Conservation (phyloP, 768 basidiomycete genomes). For the Podaxis sp. region DNA sequence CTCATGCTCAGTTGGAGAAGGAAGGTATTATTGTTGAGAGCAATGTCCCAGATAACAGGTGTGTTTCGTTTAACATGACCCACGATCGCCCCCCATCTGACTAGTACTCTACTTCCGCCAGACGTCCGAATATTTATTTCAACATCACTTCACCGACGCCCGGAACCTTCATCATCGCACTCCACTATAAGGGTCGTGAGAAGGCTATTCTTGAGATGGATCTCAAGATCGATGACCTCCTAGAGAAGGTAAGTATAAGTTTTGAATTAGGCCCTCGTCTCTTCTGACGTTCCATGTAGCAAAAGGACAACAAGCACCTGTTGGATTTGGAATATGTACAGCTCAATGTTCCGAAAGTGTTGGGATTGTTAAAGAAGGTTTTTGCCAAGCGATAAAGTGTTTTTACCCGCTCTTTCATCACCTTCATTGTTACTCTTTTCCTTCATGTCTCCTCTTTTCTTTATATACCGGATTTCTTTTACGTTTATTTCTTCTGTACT, state of each 20-base stretch:
- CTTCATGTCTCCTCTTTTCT: conserved; percentile 14
- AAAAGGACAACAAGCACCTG: conserved; percentile 98
- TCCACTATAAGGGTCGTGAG: conserved; percentile 98
- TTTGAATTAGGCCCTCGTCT: conserved; percentile 3
- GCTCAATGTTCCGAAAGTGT: conserved; percentile 92
- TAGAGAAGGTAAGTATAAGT: conserved; percentile 78
- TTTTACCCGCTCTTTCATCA: conserved; percentile 20
- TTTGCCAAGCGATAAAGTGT: conserved; percentile 75
- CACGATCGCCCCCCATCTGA: conserved; percentile 3
- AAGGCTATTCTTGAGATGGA: conserved; percentile 99
- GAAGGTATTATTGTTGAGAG: conserved; percentile 99
- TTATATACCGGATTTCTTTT: conserved; percentile 12
- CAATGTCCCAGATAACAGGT: conserved; percentile 98
- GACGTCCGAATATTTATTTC: conserved; percentile 98
- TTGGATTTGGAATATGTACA: conserved; percentile 98
- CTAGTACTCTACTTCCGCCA: conserved; percentile 28
- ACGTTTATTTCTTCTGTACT: conserved; percentile 3
- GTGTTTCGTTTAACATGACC: conserved; percentile 23
- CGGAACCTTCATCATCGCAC: conserved; percentile 97
- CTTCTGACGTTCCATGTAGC: conserved; percentile 45
- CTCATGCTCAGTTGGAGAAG: conserved; percentile 97
- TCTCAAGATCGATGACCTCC: conserved; percentile 94
- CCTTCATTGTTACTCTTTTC: conserved; percentile 6
- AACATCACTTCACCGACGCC: conserved; percentile 97
- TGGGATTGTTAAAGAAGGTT: conserved; percentile 90